Evolutionary conservation across 2,329 filamentous ascomycete genomes (phyloP), one percentile per base, ranked within the genome.

Genomic region (Cercospora sp.): DNA sequence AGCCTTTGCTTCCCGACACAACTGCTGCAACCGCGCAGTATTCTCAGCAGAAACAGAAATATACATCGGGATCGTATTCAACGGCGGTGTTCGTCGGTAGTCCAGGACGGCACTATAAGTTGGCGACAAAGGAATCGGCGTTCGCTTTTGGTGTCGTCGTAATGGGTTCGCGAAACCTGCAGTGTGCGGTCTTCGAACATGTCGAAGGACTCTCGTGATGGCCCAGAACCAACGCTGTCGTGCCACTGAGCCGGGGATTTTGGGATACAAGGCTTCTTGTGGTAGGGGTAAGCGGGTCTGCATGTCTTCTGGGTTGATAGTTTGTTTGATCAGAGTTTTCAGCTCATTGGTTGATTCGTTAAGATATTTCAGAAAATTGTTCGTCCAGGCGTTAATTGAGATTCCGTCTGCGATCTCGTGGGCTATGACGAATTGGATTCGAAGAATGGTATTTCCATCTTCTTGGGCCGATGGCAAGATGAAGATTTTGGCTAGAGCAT

Each of bases 171-270:
- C 30, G 65, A 84, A 82, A 1, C 79, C 80, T 7, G 74, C 75
- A 12, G 80, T 78, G 1, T 80, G 74, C 0, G 79, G 76, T 57
- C 75, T 80, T 5, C 79, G 73, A 1, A 83, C 78, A 64, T 84
- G 80, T 5, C 82, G 74, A 16, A 84, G 75, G 7, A 84, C 78
- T 20, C 81, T 75, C 8, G 81, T 78, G 7, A 84, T 77, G 5
- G 79, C 78, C 83, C 83, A 84, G 71, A 82, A 83, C 82, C 82
- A 84, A 59, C 82, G 76, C 72, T 80, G 77, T 20, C 80, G 73
- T 1, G 81, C 82, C 42, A 64, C 64, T 23, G 70, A 80, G 33
- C 81, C 81, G 1, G 73, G 55, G 0, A 83, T 76, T 0, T 68
- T 71, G 1, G 82, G 81, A 60, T 84, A 84, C 0, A 83, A 68